Evolutionary conservation across 108 stramenopile genomes (phyloP).

Genomic region (Nannochloropsis salina): DNA sequence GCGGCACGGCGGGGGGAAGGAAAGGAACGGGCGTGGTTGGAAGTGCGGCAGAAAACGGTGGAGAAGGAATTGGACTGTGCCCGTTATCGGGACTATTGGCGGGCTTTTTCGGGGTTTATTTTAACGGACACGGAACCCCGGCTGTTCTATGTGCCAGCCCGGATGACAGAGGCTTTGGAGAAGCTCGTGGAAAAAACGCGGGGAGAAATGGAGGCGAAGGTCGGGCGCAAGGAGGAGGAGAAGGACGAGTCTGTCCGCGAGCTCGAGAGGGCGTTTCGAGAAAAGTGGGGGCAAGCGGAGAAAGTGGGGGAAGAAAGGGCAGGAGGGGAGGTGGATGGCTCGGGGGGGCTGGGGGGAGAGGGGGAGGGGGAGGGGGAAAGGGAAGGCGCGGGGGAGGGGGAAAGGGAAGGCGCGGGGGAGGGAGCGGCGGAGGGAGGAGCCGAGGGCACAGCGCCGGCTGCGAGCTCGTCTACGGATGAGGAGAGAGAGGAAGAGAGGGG

Average conservation of each 20-base stretch:
- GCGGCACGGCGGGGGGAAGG: neutral
- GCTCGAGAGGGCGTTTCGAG: neutral
- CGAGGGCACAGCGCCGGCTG: neutral
- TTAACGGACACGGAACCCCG: neutral
- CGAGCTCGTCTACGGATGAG: neutral
- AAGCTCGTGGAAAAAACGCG: neutral
- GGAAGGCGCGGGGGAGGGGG: neutral
- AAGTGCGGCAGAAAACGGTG: constrained; percentile 10
- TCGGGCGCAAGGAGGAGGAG: neutral
- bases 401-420: neutral
- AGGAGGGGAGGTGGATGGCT: no score
- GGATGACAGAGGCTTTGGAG: neutral
- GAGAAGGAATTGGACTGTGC: neutral
- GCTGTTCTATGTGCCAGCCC: neutral
- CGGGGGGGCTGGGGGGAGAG: no score
- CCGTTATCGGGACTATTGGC: neutral
- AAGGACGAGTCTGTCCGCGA: neutral
- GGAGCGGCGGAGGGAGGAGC: neutral
- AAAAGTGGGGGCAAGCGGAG: neutral
- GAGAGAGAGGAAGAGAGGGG: neutral
- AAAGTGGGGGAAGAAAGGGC: neutral
- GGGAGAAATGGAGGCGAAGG: neutral
- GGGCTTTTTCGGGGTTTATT: neutral
- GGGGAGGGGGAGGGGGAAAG: neutral
- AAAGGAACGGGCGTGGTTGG: constrained; percentile 7